phyloP scores from a whole-genome alignment of 2,329 filamentous ascomycete species.

The Magnaporthales sp. region DNA sequence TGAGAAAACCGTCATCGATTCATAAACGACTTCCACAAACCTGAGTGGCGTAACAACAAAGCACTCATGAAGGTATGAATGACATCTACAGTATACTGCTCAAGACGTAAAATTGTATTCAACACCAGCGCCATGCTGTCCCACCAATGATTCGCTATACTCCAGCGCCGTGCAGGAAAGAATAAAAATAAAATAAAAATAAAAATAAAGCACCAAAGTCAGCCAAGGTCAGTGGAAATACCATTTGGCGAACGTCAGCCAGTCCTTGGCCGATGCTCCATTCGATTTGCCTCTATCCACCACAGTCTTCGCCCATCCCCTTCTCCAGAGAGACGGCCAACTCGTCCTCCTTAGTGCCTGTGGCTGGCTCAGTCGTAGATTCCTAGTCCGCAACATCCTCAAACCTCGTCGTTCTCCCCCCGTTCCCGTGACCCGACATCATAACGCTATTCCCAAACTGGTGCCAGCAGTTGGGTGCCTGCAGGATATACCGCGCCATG shows the following conservation, averaged over 20 bases:
- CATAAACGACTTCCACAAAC: not conserved
- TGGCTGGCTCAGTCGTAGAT: not conserved
- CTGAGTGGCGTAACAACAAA: not conserved
- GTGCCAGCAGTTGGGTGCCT: constrained; percentile 70
- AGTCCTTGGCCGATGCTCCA: not conserved
- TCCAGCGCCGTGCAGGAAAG: not conserved
- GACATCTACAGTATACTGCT: not conserved
- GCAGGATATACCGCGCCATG: constrained; percentile 75
- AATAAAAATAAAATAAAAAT: no score
- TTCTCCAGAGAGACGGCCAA: not conserved
- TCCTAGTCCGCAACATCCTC: constrained; percentile 7
- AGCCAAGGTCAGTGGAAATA: not conserved
- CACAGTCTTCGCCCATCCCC: not conserved
- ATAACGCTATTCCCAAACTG: constrained; percentile 38
- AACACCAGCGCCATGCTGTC: not conserved
- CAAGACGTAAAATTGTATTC: not conserved
- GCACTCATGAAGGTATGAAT: not conserved
- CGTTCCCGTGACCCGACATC: not conserved
- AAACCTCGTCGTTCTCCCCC: constrained; percentile 9
- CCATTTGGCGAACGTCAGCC: not conserved
- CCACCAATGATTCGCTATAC: not conserved
- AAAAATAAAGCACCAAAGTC: not conserved
- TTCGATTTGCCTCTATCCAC: not conserved
- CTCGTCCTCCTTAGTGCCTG: not conserved
- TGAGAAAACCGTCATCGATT: not conserved